phyloP scores from a whole-genome alignment of 768 basidiomycete genomes.

The Symmetrospora coprosmae region DNA sequence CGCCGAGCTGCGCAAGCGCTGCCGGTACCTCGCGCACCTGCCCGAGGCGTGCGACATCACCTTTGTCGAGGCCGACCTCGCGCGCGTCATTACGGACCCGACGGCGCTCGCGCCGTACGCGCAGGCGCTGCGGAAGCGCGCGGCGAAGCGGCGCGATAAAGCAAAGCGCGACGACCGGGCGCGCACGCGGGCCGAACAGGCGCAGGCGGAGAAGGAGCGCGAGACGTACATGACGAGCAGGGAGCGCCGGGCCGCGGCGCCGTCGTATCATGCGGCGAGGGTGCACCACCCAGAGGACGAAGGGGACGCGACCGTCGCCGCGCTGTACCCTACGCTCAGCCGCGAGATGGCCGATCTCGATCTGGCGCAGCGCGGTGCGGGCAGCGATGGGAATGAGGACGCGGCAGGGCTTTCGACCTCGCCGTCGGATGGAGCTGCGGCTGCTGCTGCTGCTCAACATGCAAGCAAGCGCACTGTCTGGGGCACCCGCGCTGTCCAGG shows the following conservation, averaged over 20 bases:
- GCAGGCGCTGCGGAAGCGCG: constrained; percentile 59
- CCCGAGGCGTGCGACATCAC: constrained; percentile 84
- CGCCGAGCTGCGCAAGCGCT: constrained; percentile 82
- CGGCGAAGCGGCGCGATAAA: constrained; percentile 62
- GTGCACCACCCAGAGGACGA: too few species aligned
- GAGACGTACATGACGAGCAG: too few species aligned
- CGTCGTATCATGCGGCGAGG: too few species aligned
- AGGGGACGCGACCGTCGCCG: too few species aligned
- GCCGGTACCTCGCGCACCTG: constrained; percentile 86
- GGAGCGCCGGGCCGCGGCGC: too few species aligned
- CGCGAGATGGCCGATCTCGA: too few species aligned
- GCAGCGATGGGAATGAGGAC: background rate
- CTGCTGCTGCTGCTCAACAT: background rate
- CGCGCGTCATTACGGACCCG: constrained; percentile 57
- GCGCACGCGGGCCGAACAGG: constrained; percentile 59
- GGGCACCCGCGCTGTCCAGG: constrained; percentile 18
- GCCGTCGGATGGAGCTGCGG: background rate
- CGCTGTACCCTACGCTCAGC: too few species aligned
- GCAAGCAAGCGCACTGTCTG: constrained; percentile 9
- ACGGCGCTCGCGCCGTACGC: constrained; percentile 72
- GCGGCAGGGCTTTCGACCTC: background rate
- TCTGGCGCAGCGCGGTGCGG: too few species aligned
- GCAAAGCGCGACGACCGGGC: constrained; percentile 75
- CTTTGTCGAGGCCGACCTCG: constrained; percentile 77
- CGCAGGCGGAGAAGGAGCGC: constrained; percentile 47